Conservation (phyloP, 176 grass and related monocot genomes). For the Zizania latifolia region DNA sequence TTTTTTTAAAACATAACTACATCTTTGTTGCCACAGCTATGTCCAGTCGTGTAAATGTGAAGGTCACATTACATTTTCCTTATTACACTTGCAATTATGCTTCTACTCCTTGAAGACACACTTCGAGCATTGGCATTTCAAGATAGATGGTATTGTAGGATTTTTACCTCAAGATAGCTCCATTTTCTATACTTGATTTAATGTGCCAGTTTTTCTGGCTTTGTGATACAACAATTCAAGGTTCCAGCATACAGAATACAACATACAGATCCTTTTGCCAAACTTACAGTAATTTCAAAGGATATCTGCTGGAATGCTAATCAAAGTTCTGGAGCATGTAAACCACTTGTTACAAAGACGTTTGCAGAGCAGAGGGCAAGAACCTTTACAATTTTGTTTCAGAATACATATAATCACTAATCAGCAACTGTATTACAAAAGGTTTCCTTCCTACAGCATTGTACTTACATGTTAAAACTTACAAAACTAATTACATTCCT, state of each 20-base stretch:
- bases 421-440: slow-evolving; percentile 26
- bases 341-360: neutral
- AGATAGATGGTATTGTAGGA: neutral
- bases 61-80: too few relatives aligned
- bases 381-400: slow-evolving; percentile 21
- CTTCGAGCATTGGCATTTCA: neutral
- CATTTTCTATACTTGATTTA: neutral
- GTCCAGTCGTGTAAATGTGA: neutral
- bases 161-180: neutral
- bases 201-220: neutral
- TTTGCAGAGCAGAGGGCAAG: neutral
- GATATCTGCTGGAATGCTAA: neutral
- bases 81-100: neutral
- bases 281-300: slow-evolving; percentile 8
- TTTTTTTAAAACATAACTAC: neutral
- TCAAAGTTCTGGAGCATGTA: neutral
- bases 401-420: slow-evolving; percentile 26
- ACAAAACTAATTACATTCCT: slow-evolving; percentile 35
- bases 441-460: slow-evolving; percentile 15
- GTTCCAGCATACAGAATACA: slow-evolving; percentile 4
- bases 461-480: slow-evolving; percentile 12
- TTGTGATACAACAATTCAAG: slow-evolving; percentile 8
- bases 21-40: neutral
- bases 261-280: neutral
- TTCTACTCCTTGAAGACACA: neutral